Base-by-base conservation (phyloP, 768 basidiomycete genomes). In the Dentipellis sp. region DNA sequence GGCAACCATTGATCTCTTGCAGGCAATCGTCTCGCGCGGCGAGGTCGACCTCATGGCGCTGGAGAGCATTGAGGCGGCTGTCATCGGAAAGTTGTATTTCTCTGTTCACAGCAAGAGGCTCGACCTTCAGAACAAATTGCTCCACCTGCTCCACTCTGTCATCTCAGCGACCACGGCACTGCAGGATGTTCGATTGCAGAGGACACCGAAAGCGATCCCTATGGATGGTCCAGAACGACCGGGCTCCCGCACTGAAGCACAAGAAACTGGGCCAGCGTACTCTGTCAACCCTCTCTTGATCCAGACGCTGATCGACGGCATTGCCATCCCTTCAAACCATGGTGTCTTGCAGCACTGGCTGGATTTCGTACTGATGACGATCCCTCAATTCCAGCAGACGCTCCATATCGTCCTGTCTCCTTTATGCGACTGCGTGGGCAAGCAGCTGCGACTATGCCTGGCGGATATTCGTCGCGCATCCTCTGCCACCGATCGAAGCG, bases 321-420 rank as follows among this genome's bases (percentile, higher is more conserved):
- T 98, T 49, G 74, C 84, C 10, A 67, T 74, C 4, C 72, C 76
- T 10, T 69, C 78, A 34, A 97, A 95, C 69, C 81, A 85, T 29
- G 78, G 91, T 1, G 79, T 95, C 22, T 68, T 95, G 34, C 94
- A 97, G 64, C 91, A 97, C 63, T 98, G 95, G 95, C 76, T 98
- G 23, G 95, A 98, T 67, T 98, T 99, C 67, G 78, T 97, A 57
- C 78, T 95, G 54, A 90, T 91, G 84, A 90, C 92, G 1, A 72
- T 94, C 16, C 85, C 91, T 4, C 90, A 92, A 62, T 90, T 93
- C 65, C 86, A 88, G 56, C 83, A 84, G 17, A 74, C 80, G 2
- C 72, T 91, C 1, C 81, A 85, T 52, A 73, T 78, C 10, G 77
- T 85, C 37, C 74, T 95, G 21, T 72, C 79, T 2, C 86, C 92